Base-by-base conservation (phyloP, 768 basidiomycete species). In the Polyporus arcularius region DNA sequence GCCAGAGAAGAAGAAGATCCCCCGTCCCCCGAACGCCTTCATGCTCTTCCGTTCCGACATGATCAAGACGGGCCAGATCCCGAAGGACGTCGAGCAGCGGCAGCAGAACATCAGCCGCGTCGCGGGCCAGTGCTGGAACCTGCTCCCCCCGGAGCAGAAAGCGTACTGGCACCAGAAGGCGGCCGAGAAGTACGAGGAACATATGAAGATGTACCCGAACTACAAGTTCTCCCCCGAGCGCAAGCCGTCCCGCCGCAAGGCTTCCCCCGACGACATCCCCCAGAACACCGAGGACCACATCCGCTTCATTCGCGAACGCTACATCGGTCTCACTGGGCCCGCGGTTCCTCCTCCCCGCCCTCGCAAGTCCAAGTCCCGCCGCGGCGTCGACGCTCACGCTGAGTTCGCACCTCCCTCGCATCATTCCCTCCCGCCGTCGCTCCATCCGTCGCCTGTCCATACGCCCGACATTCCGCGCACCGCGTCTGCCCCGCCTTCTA, bases 31-130 rank as follows among this genome's bases (percentile, higher is more conserved):
- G 14, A 85, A 85, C 67, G 82, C 85, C 14, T 86, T 86, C 70
- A 81, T 86, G 64, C 72, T 86, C 51, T 86, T 80, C 71, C 77
- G 85, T 45, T 82, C 81, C 26, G 76, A 82, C 61, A 75, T 83
- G 28, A 74, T 85, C 11, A 78, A 79, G 63, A 74, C 71, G 2
- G 73, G 73, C 18, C 60, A 73, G 11, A 76, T 83, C 46, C 79
- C 80, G 3, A 68, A 73, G 15, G 72, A 77, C 26, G 73, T 80
- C 40, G 81, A 83, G 70, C 77, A 75, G 47, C 78, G 81, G 48
- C 85, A 86, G 69, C 81, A 83, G 70, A 81, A 83, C 58, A 76
- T 85, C 61, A 80, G 79, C 60, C 74, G 80, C 57, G 76, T 84
- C 62, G 82, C 80, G 9, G 85, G 80, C 6, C 74, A 78, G 68